Percentiles rank a stretch among this genome's conserved stretches.
phyloP scores from a whole-genome alignment of 2,329 filamentous ascomycete genomes.

The Ascochyta fabae region DNA sequence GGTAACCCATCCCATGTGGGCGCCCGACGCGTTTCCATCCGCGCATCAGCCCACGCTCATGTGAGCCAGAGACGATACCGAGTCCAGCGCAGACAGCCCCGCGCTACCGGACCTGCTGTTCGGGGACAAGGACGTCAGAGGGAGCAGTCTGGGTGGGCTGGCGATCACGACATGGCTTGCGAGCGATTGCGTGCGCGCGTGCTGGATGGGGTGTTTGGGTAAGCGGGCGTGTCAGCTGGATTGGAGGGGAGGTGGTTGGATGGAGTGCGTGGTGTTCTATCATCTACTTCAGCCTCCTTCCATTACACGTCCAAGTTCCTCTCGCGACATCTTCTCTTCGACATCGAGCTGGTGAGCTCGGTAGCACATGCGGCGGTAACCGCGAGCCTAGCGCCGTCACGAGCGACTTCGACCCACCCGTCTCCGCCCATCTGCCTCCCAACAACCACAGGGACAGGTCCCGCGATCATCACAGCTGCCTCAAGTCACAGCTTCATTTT shows the following conservation, averaged over 20 bases:
- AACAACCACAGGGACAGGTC: too few species aligned
- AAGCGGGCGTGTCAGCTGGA: conserved; percentile 18
- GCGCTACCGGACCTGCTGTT: conserved; percentile 3
- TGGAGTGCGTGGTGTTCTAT: background rate
- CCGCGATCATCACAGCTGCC: too few species aligned
- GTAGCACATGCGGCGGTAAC: too few species aligned
- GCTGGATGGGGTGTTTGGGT: background rate
- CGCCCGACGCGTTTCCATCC: background rate
- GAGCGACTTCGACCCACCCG: too few species aligned
- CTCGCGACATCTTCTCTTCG: too few species aligned
- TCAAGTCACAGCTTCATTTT: too few species aligned
- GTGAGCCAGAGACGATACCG: conserved; percentile 13
- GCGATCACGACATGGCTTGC: conserved; percentile 29
- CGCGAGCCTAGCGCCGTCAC: too few species aligned
- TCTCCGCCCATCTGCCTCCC: too few species aligned
- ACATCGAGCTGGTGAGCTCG: too few species aligned
- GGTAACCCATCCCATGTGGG: conserved; percentile 4
- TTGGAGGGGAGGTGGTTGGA: conserved; percentile 16
- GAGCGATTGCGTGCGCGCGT: conserved; percentile 16
- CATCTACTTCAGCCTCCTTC: background rate
- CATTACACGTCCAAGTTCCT: too few species aligned
- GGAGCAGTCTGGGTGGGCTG: background rate
- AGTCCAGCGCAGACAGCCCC: conserved; percentile 3
- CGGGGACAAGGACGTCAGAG: background rate
- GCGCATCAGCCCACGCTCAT: conserved; percentile 35